Evolutionary conservation across 805 yeast genomes (phyloP).

Genomic region (Blastobotrys mokoenaii): DNA sequence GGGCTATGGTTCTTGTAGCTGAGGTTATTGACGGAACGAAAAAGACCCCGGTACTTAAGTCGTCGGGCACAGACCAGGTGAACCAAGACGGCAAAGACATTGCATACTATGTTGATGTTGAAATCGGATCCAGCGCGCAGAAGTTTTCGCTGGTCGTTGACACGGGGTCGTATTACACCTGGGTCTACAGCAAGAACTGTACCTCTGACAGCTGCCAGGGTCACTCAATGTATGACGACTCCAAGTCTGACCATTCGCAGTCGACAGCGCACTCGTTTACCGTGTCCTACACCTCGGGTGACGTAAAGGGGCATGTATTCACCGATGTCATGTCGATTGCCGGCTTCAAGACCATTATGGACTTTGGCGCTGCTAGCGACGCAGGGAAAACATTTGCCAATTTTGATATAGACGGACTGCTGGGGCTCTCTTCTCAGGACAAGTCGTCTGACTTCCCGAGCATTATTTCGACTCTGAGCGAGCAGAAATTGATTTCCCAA

Average conservation of each 20-base stretch:
- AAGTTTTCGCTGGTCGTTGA: slow-evolving; percentile 48
- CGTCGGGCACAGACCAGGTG: slow-evolving; percentile 13
- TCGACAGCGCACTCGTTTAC: slow-evolving; percentile 31
- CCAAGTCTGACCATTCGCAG: slow-evolving; percentile 12
- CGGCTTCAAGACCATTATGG: slow-evolving; percentile 30
- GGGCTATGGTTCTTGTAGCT: neutral
- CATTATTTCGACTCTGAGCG: slow-evolving; percentile 18
- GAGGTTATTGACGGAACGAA: neutral
- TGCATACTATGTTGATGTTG: slow-evolving; percentile 21
- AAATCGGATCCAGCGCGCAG: slow-evolving; percentile 20
- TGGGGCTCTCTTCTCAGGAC: slow-evolving; percentile 48
- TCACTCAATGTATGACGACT: slow-evolving; percentile 13
- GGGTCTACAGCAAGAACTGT: slow-evolving; percentile 54
- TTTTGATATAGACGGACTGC: slow-evolving; percentile 49
- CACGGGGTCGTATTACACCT: slow-evolving; percentile 56
- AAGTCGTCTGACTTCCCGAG: slow-evolving; percentile 28
- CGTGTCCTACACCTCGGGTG: slow-evolving; percentile 46
- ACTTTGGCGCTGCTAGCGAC: slow-evolving; percentile 44
- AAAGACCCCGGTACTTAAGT: neutral
- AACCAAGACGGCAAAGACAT: slow-evolving; percentile 23
- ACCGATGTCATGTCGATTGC: slow-evolving; percentile 32
- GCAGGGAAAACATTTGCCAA: slow-evolving; percentile 47
- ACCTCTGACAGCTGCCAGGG: slow-evolving; percentile 36
- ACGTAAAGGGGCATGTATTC: slow-evolving; percentile 43
- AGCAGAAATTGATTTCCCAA: slow-evolving; percentile 19